Evolutionary conservation across 257 asterid genomes (phyloP).

Genomic region (Knoxia roxburghii): DNA sequence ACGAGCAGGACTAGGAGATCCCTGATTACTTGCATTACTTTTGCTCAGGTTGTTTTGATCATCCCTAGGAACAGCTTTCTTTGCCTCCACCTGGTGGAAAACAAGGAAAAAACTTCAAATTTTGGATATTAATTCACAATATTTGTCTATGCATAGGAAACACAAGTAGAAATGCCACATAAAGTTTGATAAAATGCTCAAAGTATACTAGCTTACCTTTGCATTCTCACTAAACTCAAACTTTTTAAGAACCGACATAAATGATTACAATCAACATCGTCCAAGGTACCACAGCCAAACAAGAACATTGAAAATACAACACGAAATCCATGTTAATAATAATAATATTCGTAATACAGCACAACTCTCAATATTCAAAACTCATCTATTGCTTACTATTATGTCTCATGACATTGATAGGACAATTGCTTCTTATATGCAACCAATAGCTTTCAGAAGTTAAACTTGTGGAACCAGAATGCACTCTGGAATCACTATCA

Average conservation of each 20-base stretch:
- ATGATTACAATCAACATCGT: background rate
- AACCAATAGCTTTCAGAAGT: background rate
- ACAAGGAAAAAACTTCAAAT: constrained; percentile 9
- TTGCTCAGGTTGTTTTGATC: constrained; percentile 40
- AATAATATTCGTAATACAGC: background rate
- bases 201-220: background rate
- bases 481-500: background rate
- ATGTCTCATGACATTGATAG: too few relatives aligned
- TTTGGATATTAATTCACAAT: background rate
- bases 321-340: background rate
- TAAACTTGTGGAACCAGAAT: background rate
- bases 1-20: constrained; percentile 68
- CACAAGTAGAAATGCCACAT: background rate
- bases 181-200: background rate
- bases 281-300: background rate
- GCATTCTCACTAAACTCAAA: background rate
- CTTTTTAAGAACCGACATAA: too few relatives aligned
- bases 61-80: constrained; percentile 90
- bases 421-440: background rate
- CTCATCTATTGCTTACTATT: too few relatives aligned
- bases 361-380: background rate
- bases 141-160: background rate
- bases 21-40: constrained; percentile 46
- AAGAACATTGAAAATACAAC: background rate
- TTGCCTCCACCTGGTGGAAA: constrained; percentile 79